Conservation (phyloP, 1,284 basidiomycete genomes). For the Irpex sp. region DNA sequence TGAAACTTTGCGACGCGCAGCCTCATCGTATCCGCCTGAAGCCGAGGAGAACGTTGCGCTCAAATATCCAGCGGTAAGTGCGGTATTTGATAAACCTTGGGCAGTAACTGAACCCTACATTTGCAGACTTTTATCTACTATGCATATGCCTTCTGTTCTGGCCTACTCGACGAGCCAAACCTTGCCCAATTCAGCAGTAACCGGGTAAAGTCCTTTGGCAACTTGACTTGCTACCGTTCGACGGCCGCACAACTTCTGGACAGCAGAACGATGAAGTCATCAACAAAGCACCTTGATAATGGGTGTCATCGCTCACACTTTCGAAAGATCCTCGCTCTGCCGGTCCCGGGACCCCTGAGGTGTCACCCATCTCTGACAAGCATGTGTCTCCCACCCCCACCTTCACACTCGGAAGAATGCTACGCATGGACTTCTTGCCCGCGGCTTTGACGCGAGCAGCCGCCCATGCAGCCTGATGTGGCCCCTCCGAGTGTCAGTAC, state of each 20-base stretch:
- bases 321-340: constrained; percentile 16
- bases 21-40: constrained; percentile 46
- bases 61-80: constrained; percentile 47
- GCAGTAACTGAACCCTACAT: neutral
- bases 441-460: constrained; percentile 13
- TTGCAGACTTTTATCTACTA: constrained; percentile 81
- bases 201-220: constrained; percentile 96
- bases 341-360: constrained; percentile 21
- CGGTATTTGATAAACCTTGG: constrained; percentile 25
- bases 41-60: constrained; percentile 66
- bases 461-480: constrained; percentile 13
- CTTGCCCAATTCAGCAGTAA: constrained; percentile 72
- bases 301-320: constrained; percentile 25
- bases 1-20: constrained; percentile 85
- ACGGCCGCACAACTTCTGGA: constrained; percentile 76
- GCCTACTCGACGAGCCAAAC: constrained; percentile 82
- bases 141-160: constrained; percentile 92
- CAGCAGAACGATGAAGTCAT: constrained; percentile 32
- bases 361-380: constrained; percentile 40
- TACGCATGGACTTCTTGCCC: constrained; percentile 63
- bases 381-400: constrained; percentile 32
- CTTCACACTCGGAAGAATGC: constrained; percentile 15
- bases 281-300: constrained; percentile 38
- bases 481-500: constrained; percentile 74
- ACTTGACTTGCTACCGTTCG: constrained; percentile 94